A percentile compares a stretch with the other conserved stretches of the same genome.
These are phyloP conservation scores for Fusarium nelsonii DNA, from an alignment of 2,329 filamentous ascomycete species.

Conservation along the genomic window DNA sequence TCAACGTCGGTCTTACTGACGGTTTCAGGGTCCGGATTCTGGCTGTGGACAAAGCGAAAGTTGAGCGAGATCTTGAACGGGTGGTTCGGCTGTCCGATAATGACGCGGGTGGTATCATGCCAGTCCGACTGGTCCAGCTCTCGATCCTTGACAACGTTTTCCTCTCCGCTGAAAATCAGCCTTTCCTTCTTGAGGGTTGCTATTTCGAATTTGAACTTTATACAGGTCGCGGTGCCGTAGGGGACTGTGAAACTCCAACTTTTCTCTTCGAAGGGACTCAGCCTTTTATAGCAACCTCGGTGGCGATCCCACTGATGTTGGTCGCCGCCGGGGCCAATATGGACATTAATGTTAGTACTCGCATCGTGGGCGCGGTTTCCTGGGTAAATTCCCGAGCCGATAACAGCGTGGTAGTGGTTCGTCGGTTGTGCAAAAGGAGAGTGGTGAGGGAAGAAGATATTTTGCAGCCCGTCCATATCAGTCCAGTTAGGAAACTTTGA, in stretches of 20 bases:
- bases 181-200: neutral
- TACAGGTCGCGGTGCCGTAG: conserved; percentile 19
- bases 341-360: conserved; percentile 12
- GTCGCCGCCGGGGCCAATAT: conserved; percentile 22
- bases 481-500: conserved; percentile 17
- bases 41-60: conserved; percentile 34
- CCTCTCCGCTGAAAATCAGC: neutral
- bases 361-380: neutral
- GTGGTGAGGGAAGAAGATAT: conserved; percentile 22
- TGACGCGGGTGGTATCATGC: conserved; percentile 38
- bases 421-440: neutral
- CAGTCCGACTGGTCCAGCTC: neutral
- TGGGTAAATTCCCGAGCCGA: conserved; percentile 6
- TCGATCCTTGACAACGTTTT: conserved; percentile 6
- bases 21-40: neutral
- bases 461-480: conserved; percentile 3
- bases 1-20: conserved; percentile 4
- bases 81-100: conserved; percentile 26
- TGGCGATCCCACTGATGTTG: conserved; percentile 6
- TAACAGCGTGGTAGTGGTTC: conserved; percentile 30
- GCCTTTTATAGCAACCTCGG: neutral
- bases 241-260: conserved; percentile 9
- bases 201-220: conserved; percentile 25
- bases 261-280: conserved; percentile 16
- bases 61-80: conserved; percentile 31